These are phyloP conservation scores for Kodamaea fungicola DNA, from an alignment of 1,139 yeast species.

Conservation along the genomic window DNA sequence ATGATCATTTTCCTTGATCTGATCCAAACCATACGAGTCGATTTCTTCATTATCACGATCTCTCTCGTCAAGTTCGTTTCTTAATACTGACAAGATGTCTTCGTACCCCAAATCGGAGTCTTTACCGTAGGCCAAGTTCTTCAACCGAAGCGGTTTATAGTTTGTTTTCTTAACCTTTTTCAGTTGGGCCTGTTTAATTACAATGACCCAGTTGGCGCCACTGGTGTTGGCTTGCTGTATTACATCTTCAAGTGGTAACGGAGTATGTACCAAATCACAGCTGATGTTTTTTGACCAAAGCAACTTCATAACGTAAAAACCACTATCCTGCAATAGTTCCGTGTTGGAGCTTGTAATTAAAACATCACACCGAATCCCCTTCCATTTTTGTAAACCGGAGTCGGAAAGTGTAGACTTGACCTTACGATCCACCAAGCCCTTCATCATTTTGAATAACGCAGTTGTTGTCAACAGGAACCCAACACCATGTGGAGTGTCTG, in stretches of 20 bases:
- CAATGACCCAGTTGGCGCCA: conserved; percentile 71
- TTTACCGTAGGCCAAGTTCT: conserved; percentile 52
- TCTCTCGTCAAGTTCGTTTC: conserved; percentile 38
- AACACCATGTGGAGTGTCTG: conserved; percentile 55
- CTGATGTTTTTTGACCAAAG: conserved; percentile 72
- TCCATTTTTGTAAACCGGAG: conserved; percentile 20
- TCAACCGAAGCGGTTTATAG: conserved; percentile 73
- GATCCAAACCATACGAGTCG: neutral
- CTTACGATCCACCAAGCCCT: conserved; percentile 25
- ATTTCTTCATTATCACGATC: conserved; percentile 7
- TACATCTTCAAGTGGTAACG: conserved; percentile 61
- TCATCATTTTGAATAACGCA: conserved; percentile 41
- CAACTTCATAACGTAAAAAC: conserved; percentile 56
- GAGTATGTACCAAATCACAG: conserved; percentile 60
- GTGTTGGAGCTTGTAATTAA: conserved; percentile 66
- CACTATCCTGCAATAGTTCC: conserved; percentile 50
- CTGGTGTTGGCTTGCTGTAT: conserved; percentile 60
- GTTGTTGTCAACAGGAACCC: conserved; percentile 68
- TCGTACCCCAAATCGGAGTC: conserved; percentile 72
- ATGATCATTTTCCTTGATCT: conserved; percentile 16
- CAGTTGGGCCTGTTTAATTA: conserved; percentile 56
- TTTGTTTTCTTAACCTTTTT: conserved; percentile 38
- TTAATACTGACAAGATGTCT: conserved; percentile 54
- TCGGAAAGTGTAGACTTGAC: conserved; percentile 7
- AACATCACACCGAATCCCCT: conserved; percentile 66